Base-by-base conservation (phyloP, 139 green algal species). In the Haematococcus sp. region DNA sequence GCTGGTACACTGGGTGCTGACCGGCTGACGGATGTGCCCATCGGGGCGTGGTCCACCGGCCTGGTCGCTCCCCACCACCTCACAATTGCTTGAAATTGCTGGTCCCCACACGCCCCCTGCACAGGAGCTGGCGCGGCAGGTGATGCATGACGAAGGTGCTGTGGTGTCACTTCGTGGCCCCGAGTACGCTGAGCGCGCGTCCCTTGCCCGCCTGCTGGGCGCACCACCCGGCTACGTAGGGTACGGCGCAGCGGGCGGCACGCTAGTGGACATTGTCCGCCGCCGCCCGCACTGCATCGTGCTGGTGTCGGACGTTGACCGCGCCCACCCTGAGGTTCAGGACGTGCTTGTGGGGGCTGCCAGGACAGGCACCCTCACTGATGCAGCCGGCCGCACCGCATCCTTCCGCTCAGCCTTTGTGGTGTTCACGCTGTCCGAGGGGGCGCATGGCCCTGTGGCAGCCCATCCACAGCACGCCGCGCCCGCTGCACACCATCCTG, bases 191-290 rank as follows among this genome's bases (percentile, higher is more conserved):
- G 91, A 94, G 60, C 76, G 88, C 17, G 88, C 92, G 71, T 87
- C 83, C 30, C 75, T 95, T 0, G 74, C 76, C n/a, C 78, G 87
- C n/a, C 82, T 97, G 69, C 83, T 97, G 60, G 92, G 92, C 25
- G 88, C 92, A 0, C 90, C 92, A 0, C 92, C 92, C 5, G 90
- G 91, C 52, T 80, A 75, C 19, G 58, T 80, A 1, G 74, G 55
- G 17, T 81, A 82, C 55, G 74, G 73, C 27, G 65, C 54, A 19
- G 58, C 58, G 25, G 74, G 74, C 3, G 74, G 79, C 16, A 32
- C 75, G 63, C 76, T 88, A n/a, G 81, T 75, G n/a, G 78, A 83
- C 52, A 72, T 75, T 9, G 58, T 88, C 25, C 52, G 78, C 43
- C 63, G 73, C n/a, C 72, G 75, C 4, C 82, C 82, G 0, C 74